These are phyloP conservation scores for Schizopora paradoxa DNA, from an alignment of 1,284 basidiomycete species.

Conservation along the genomic window DNA sequence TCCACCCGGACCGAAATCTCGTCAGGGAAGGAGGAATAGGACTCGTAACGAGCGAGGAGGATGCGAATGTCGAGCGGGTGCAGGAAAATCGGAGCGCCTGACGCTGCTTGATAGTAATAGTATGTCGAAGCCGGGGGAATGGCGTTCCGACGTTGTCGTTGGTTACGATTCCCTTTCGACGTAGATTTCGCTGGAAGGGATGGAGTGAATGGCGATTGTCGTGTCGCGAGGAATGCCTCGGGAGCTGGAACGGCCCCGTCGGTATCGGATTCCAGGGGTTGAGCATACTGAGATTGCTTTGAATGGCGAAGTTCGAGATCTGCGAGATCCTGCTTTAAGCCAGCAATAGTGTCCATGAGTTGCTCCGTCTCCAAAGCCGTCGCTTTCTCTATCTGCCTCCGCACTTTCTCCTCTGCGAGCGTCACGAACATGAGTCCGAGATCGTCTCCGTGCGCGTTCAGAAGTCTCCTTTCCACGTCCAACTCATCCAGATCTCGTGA, in stretches of 20 bases:
- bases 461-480: conserved; percentile 56
- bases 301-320: conserved; percentile 38
- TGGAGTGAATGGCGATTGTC: conserved; percentile 26
- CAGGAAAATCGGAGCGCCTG: conserved; percentile 88
- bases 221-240: conserved; percentile 46
- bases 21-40: conserved; percentile 83
- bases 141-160: conserved; percentile 63
- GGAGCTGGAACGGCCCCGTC: conserved; percentile 41
- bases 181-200: conserved; percentile 19
- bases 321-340: conserved; percentile 52
- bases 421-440: conserved; percentile 79
- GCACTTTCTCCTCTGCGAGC: conserved; percentile 71
- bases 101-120: conserved; percentile 94
- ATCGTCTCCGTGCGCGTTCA: conserved; percentile 65
- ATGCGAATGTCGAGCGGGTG: conserved; percentile 96
- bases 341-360: conserved; percentile 54
- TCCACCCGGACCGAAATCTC: conserved; percentile 77
- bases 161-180: conserved; percentile 34
- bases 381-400: conserved; percentile 75
- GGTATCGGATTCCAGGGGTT: conserved; percentile 19
- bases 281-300: conserved; percentile 8
- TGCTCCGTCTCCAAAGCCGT: conserved; percentile 62
- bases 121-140: conserved; percentile 83
- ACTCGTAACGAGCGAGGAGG: conserved; percentile 78
- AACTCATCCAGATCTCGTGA: conserved; percentile 73